These are phyloP conservation scores for Rhizomucor miehei DNA, from an alignment of 371 early-diverging fungal species.

Conservation along the genomic window DNA sequence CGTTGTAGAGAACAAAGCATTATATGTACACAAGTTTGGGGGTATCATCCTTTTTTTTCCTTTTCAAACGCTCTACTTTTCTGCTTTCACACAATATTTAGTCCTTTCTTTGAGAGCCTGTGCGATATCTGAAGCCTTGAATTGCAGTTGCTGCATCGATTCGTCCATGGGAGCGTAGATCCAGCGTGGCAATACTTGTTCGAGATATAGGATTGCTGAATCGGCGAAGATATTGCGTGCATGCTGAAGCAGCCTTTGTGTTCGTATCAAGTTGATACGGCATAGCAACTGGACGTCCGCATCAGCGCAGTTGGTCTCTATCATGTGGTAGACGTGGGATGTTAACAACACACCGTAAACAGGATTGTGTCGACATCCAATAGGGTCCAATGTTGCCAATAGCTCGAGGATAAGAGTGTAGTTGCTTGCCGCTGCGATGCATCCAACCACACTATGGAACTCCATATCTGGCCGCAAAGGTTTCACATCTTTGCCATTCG, in stretches of 20 bases:
- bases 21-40: background rate
- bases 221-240: slow-evolving; percentile 22
- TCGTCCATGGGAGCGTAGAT: slow-evolving; percentile 7
- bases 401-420: slow-evolving; percentile 37
- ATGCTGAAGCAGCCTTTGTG: slow-evolving; percentile 22
- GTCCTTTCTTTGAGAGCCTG: slow-evolving; percentile 9
- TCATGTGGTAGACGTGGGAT: slow-evolving; percentile 24
- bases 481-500: background rate
- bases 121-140: slow-evolving; percentile 1
- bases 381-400: slow-evolving; percentile 22
- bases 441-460: slow-evolving; percentile 21
- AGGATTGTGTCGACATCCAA: slow-evolving; percentile 39
- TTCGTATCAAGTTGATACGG: slow-evolving; percentile 31
- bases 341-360: slow-evolving; percentile 29
- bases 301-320: slow-evolving; percentile 17
- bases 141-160: slow-evolving; percentile 10
- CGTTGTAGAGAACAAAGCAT: no score
- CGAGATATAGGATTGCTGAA: slow-evolving; percentile 25
- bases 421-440: slow-evolving; percentile 19
- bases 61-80: background rate
- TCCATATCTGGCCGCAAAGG: slow-evolving; percentile 9
- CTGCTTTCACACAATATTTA: slow-evolving; percentile 1
- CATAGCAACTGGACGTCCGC: slow-evolving; percentile 23
- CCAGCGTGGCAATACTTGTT: slow-evolving; percentile 22
- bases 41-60: background rate